phyloP scores from a whole-genome alignment of 192 early-diverging fungal species.

The Allomyces arbusculus region DNA sequence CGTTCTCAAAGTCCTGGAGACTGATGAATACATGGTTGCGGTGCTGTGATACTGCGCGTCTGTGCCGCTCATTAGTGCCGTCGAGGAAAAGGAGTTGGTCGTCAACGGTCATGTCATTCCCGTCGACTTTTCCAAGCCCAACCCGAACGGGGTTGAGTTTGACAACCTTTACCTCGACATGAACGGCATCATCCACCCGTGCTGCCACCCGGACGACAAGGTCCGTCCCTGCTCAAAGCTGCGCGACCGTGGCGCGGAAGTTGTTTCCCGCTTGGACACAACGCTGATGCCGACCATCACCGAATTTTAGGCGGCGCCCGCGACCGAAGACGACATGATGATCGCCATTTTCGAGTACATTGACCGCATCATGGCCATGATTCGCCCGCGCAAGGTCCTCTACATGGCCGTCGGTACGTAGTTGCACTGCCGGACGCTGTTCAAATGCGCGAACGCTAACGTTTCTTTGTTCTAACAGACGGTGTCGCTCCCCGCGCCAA shows the following conservation, averaged over 20 bases:
- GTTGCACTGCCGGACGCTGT: not conserved
- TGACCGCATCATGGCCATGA: conserved; percentile 80
- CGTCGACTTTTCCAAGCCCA: conserved; percentile 8
- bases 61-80: not conserved
- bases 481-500: conserved; percentile 94
- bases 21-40: not conserved
- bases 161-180: conserved; percentile 98
- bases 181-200: conserved; percentile 88
- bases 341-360: conserved; percentile 89
- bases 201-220: conserved; percentile 58
- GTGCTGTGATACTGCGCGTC: not conserved
- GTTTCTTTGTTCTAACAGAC: not conserved
- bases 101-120: not conserved
- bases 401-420: conserved; percentile 92
- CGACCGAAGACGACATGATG: conserved; percentile 85
- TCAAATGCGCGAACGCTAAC: too few relatives aligned
- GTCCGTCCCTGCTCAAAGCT: conserved; percentile 7
- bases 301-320: conserved; percentile 35
- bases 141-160: conserved; percentile 44
- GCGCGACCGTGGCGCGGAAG: too few relatives aligned
- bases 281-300: too few relatives aligned
- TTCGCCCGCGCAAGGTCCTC: conserved; percentile 79
- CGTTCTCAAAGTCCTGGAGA: not conserved
- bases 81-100: not conserved
- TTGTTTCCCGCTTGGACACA: too few relatives aligned